These are phyloP conservation scores for Drechslerella stenobrocha DNA, from an alignment of 2,329 filamentous ascomycete genomes.

Conservation along the genomic window DNA sequence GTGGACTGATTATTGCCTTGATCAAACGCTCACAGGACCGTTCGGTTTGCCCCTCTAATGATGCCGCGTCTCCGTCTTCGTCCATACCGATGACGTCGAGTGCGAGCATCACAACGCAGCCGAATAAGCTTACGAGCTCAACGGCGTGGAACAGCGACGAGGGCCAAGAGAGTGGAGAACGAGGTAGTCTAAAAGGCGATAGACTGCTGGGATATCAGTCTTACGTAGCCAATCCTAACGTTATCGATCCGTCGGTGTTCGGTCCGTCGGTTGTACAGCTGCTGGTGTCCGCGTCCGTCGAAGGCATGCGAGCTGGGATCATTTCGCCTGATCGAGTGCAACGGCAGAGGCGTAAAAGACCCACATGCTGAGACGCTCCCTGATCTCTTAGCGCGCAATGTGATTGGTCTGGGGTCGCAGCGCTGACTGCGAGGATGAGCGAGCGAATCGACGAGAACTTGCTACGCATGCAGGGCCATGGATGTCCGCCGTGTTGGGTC, in stretches of 20 bases:
- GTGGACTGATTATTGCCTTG: not conserved
- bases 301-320: constrained; percentile 15
- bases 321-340: constrained; percentile 37
- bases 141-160: too few relatives aligned
- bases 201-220: constrained; percentile 18
- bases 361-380: constrained; percentile 27
- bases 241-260: constrained; percentile 45
- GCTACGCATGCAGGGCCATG: not conserved
- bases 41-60: not conserved
- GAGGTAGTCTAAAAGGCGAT: too few relatives aligned
- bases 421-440: constrained; percentile 6
- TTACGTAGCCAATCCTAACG: constrained; percentile 23
- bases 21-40: not conserved
- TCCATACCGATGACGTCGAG: not conserved
- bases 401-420: not conserved
- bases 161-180: too few relatives aligned
- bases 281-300: constrained; percentile 2
- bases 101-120: not conserved
- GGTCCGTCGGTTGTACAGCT: constrained; percentile 48
- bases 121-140: not conserved
- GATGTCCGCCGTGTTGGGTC: constrained; percentile 36
- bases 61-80: not conserved
- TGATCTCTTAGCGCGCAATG: not conserved
- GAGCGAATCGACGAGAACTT: constrained; percentile 20
- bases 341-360: constrained; percentile 37